Evolutionary conservation across 2,329 filamentous ascomycete species (phyloP).

Genomic region (Ascocoryne sarcoides): DNA sequence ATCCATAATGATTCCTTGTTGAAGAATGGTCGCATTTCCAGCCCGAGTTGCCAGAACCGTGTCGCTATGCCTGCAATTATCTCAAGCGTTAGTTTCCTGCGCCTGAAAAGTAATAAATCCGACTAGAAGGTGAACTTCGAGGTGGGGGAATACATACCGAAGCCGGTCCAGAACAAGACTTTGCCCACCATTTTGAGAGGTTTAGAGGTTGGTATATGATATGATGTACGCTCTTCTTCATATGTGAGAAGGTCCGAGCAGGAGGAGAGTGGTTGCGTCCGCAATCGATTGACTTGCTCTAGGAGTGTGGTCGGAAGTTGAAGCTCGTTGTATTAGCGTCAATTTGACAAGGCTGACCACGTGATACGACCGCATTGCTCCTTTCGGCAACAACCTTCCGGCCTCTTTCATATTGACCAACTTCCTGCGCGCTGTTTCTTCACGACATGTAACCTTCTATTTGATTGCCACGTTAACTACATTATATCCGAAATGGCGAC

Average conservation of each 20-base stretch:
- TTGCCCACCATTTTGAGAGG: conserved; percentile 33
- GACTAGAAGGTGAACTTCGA: conserved; percentile 8
- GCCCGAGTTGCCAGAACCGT: conserved; percentile 92
- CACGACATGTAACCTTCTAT: no score
- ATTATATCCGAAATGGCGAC: conserved; percentile 18
- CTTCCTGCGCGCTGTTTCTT: no score
- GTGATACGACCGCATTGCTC: no score
- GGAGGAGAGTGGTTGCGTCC: conserved; percentile 2
- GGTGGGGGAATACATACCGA: conserved; percentile 56
- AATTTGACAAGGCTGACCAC: not conserved
- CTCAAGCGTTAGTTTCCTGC: conserved; percentile 16
- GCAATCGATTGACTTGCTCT: conserved; percentile 5
- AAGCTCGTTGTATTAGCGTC: not conserved
- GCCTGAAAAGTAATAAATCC: not conserved
- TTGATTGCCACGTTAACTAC: no score
- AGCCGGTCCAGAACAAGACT: conserved; percentile 78
- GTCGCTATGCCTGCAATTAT: conserved; percentile 66
- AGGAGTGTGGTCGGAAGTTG: not conserved
- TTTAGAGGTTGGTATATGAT: not conserved
- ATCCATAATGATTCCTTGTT: conserved; percentile 76
- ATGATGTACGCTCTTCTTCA: not conserved
- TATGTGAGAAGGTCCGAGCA: not conserved
- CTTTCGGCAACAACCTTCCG: no score
- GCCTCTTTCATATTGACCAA: no score
- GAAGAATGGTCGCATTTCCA: conserved; percentile 96